Base-by-base conservation (phyloP, 2,329 filamentous ascomycete species). In the Didymella glomerata region DNA sequence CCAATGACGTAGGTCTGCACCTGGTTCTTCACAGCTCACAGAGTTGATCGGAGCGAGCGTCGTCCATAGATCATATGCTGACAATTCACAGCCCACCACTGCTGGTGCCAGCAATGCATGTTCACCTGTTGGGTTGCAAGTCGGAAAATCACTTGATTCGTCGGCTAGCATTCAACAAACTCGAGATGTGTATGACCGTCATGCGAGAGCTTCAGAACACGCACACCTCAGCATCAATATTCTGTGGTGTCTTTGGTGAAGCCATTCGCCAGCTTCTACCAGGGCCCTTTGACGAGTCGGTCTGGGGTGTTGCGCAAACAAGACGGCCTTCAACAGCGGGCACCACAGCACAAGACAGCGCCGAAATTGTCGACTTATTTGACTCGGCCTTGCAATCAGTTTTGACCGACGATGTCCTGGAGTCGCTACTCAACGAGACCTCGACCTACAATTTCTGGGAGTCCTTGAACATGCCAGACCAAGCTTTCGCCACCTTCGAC, bases 231-330 rank as follows among this genome's bases (percentile, higher is more conserved):
- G 55, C 55, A 28, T 58, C 55, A 3, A 38, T 53, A 20, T 58
- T 58, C n/a, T 58, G 55, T 20, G 55, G 55, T 5, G 36, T 58
- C 4, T 54, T 58, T 45, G 55, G 48, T n/a, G 55, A 58, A 38
- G 41, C 55, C 0, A 48, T 53, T 16, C 48, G 55, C 32, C 55
- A 58, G 25, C 44, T 58, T 30, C n/a, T 36, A n/a, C 49, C 48
- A 11, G 49, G 48, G 11, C 49, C 42, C 4, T 20, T 53, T 5
- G 44, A 58, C 11, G 36, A 52, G 14, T 42, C 48, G 3, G 40
- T 53, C 6, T 58, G 55, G 55, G 48, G 55, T 38, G 44, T 36
- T 13, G 6, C 53, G 11, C 53, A 45, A 24, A 24, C 16, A 2
- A 36, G 38, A 45, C 38, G 30, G 11, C 30, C 40, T 24, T 38